A percentile compares a stretch with the other conserved stretches of the same genome.
Evolutionary conservation across 208 protist species (phyloP).

Genomic region (Leishmania gerbilli): DNA sequence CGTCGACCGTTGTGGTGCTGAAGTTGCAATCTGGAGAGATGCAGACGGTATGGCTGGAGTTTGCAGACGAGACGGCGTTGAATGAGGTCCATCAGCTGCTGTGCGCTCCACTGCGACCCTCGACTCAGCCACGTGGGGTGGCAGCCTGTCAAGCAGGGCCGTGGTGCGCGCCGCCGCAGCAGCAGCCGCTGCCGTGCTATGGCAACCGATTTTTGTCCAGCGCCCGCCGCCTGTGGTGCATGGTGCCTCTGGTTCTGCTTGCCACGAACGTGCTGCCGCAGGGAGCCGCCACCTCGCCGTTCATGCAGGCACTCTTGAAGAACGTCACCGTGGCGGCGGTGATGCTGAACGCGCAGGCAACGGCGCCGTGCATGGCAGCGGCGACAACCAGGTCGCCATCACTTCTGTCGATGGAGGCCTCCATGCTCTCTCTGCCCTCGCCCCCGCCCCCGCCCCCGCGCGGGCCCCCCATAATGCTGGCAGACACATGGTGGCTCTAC

Average conservation of each 20-base stretch:
- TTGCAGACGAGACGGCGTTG: conserved; percentile 21
- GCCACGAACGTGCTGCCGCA: conserved; percentile 38
- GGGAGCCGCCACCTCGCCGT: conserved; percentile 26
- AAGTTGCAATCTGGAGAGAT: conserved; percentile 23
- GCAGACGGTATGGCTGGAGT: conserved; percentile 42
- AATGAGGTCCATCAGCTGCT: conserved; percentile 30
- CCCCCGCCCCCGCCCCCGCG: not conserved
- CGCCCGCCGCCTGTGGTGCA: conserved; percentile 41
- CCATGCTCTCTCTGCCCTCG: not conserved
- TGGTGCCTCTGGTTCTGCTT: conserved; percentile 46
- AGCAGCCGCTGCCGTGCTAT: conserved; percentile 8
- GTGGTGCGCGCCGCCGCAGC: not conserved
- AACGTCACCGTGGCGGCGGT: conserved; percentile 47
- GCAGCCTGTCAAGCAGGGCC: not conserved
- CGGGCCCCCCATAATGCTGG: conserved; percentile 6
- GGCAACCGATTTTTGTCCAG: conserved; percentile 54
- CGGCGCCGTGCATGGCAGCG: not conserved
- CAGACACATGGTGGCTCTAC: conserved; percentile 60
- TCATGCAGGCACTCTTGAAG: conserved; percentile 39
- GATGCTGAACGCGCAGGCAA: conserved; percentile 9
- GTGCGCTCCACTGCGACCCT: conserved; percentile 18
- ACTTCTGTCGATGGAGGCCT: not conserved
- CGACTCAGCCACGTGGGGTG: not conserved
- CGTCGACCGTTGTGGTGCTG: conserved; percentile 18
- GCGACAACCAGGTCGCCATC: not conserved